Conservation (phyloP, 164 flowering plant genomes). For the Stephania yunnanensis region DNA sequence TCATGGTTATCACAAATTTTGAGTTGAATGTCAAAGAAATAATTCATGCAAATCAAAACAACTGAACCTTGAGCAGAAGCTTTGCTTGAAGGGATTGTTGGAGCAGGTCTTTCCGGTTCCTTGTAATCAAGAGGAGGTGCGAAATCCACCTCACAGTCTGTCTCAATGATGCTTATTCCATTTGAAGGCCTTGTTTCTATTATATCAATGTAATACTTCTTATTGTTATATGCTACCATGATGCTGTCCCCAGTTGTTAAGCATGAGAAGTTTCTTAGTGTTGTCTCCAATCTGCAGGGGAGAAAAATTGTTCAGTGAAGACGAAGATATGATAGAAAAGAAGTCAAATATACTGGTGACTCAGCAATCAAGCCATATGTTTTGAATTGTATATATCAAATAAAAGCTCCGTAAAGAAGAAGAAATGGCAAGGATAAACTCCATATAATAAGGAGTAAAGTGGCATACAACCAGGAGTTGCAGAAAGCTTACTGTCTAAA, state of each 20-base stretch:
- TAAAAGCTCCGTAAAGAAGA: too few relatives aligned
- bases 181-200: constrained; percentile 81
- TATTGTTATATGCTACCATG: constrained; percentile 90
- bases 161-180: constrained; percentile 86
- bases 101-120: constrained; percentile 67
- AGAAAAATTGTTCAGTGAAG: constrained; percentile 21
- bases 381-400: too few relatives aligned
- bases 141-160: constrained; percentile 98
- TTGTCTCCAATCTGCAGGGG: constrained; percentile 80
- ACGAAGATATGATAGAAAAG: too few relatives aligned
- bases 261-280: constrained; percentile 89
- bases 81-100: constrained; percentile 39
- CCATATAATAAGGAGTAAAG: too few relatives aligned
- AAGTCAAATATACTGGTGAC: too few relatives aligned
- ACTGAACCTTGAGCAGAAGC: constrained; percentile 51
- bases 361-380: too few relatives aligned
- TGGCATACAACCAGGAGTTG: too few relatives aligned
- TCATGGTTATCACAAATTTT: neutral
- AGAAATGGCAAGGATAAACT: too few relatives aligned
- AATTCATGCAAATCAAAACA: neutral
- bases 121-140: constrained; percentile 96
- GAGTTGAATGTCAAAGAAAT: neutral
- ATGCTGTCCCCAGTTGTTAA: constrained; percentile 90
- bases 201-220: constrained; percentile 85
- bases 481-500: too few relatives aligned